These are phyloP conservation scores for Macaranga tanarius DNA, from an alignment of 441 rosid species.

Conservation along the genomic window DNA sequence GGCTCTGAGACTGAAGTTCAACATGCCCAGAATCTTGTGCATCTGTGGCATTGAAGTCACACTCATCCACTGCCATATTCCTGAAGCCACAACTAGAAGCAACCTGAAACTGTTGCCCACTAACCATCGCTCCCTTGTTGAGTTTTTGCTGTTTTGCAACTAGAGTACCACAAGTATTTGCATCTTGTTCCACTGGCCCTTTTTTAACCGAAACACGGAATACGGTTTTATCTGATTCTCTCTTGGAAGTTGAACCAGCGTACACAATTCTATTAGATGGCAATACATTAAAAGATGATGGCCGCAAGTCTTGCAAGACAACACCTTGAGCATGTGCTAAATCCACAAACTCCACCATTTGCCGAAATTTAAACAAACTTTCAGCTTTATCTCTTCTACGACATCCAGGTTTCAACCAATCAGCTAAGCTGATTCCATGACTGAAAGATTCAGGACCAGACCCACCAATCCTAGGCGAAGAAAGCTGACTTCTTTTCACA, in stretches of 20 bases:
- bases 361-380: slow-evolving; percentile 53
- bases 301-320: slow-evolving; percentile 55
- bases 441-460: slow-evolving; percentile 32
- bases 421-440: slow-evolving; percentile 57
- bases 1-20: slow-evolving; percentile 32
- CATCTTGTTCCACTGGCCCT: slow-evolving; percentile 40
- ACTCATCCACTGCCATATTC: slow-evolving; percentile 27
- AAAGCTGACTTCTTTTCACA: slow-evolving; percentile 26
- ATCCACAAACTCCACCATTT: slow-evolving; percentile 71
- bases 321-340: slow-evolving; percentile 62
- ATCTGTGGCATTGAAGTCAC: slow-evolving; percentile 28
- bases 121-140: slow-evolving; percentile 28
- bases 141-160: slow-evolving; percentile 53
- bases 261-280: slow-evolving; percentile 52
- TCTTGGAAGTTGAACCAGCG: slow-evolving; percentile 48
- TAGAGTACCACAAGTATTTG: slow-evolving; percentile 17
- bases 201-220: slow-evolving; percentile 41
- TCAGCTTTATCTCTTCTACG: slow-evolving; percentile 44
- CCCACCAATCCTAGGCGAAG: slow-evolving; percentile 31
- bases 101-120: slow-evolving; percentile 30
- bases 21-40: slow-evolving; percentile 33
- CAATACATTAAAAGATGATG: slow-evolving; percentile 50
- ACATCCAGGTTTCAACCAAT: slow-evolving; percentile 47
- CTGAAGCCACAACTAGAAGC: slow-evolving; percentile 32
- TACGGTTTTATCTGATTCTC: slow-evolving; percentile 27